Percentiles rank a stretch among this genome's conserved stretches.
These are phyloP conservation scores for Candida maris DNA, from an alignment of 805 yeast genomes.

Conservation along the genomic window DNA sequence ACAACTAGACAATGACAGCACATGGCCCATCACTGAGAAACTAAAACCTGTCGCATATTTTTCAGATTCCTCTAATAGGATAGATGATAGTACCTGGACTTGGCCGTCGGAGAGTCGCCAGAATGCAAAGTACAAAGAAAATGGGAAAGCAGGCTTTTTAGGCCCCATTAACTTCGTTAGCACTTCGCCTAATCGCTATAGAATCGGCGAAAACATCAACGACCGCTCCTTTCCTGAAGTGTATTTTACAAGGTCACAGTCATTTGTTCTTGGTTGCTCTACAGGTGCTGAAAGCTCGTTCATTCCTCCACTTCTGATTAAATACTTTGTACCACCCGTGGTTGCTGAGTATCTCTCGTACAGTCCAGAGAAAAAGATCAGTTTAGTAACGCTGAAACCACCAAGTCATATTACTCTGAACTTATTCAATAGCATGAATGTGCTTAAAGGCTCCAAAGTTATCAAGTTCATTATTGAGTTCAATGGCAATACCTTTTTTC, in stretches of 20 bases:
- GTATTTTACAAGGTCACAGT: constrained; percentile 17
- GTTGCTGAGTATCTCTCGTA: constrained; percentile 6
- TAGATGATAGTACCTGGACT: constrained; percentile 7
- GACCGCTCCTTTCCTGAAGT: too few species aligned
- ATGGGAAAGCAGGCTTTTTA: too few species aligned
- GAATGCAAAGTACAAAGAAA: too few species aligned
- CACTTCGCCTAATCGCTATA: too few species aligned
- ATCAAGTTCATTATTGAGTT: constrained; percentile 24
- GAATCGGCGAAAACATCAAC: too few species aligned
- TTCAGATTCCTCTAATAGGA: constrained; percentile 12
- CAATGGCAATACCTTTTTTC: constrained; percentile 14
- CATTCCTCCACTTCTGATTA: constrained; percentile 14
- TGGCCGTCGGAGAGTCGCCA: constrained; percentile 23
- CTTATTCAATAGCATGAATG: constrained; percentile 1
- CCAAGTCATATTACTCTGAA: constrained; percentile 9
- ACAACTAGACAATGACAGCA: constrained; percentile 16
- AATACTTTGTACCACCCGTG: constrained; percentile 14
- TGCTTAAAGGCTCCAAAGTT: constrained; percentile 9
- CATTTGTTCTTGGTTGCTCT: constrained; percentile 12
- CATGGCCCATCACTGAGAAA: constrained; percentile 29
- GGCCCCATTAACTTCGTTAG: too few species aligned
- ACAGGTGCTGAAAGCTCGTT: constrained; percentile 6
- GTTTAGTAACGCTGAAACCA: constrained; percentile 7
- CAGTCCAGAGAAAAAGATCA: constrained; percentile 6
- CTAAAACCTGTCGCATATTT: constrained; percentile 15